phyloP scores from a whole-genome alignment of 805 yeast species.

The Zygosaccharomyces siamensis region DNA sequence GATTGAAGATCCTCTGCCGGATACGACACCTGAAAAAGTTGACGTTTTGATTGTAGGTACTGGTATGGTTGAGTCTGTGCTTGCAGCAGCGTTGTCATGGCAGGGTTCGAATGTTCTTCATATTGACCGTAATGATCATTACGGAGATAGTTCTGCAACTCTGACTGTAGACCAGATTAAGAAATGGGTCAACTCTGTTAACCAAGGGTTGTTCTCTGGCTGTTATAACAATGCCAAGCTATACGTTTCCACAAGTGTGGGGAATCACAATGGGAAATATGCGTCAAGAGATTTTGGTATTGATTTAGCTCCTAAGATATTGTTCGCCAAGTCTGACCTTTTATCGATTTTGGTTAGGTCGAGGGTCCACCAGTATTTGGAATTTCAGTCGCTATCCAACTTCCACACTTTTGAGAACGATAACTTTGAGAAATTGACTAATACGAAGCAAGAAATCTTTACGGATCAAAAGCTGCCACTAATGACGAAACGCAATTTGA shows the following conservation, averaged over 20 bases:
- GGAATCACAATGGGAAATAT: constrained; percentile 33
- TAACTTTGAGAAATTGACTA: constrained; percentile 77
- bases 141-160: constrained; percentile 87
- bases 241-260: constrained; percentile 64
- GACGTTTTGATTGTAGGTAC: constrained; percentile 93
- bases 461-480: constrained; percentile 77
- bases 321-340: constrained; percentile 89
- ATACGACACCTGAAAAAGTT: constrained; percentile 58
- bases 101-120: constrained; percentile 95
- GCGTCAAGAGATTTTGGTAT: constrained; percentile 75
- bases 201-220: constrained; percentile 33
- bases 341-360: constrained; percentile 73
- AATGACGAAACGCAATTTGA: constrained; percentile 66
- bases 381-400: constrained; percentile 80
- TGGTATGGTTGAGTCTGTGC: constrained; percentile 78
- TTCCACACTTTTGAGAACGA: constrained; percentile 96
- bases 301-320: constrained; percentile 78
- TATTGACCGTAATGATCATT: constrained; percentile 75
- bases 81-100: constrained; percentile 96
- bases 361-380: constrained; percentile 85
- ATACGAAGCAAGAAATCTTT: constrained; percentile 88
- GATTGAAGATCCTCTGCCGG: constrained; percentile 66
- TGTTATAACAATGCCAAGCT: constrained; percentile 67
- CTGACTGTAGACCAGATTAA: constrained; percentile 80
- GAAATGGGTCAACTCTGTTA: constrained; percentile 74